These are phyloP conservation scores for Aureobasidium uvarum DNA, from an alignment of 2,329 filamentous ascomycete species.

Conservation along the genomic window DNA sequence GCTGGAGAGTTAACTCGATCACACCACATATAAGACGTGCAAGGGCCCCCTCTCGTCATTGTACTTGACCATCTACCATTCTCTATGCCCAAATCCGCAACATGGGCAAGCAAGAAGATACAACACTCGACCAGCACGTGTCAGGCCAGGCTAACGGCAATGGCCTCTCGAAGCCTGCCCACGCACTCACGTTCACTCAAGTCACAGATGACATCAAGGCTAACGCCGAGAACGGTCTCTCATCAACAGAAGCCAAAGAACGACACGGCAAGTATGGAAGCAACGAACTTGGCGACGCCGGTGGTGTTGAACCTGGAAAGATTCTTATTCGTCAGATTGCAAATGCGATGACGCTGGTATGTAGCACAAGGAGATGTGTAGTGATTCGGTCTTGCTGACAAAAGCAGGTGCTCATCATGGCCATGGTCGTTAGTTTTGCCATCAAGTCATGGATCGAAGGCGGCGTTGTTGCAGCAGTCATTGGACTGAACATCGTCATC, in stretches of 20 bases:
- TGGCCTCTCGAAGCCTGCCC: constrained; percentile 61
- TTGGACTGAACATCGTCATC: constrained; percentile 47
- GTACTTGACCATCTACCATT: constrained; percentile 11
- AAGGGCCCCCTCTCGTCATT: constrained; percentile 17
- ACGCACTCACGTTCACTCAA: constrained; percentile 56
- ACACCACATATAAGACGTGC: constrained; percentile 22
- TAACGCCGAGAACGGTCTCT: constrained; percentile 66
- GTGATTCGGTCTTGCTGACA: neutral
- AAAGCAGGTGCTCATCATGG: constrained; percentile 45
- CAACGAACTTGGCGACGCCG: constrained; percentile 69
- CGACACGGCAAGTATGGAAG: constrained; percentile 60
- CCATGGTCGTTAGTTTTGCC: constrained; percentile 50
- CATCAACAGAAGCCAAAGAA: constrained; percentile 57
- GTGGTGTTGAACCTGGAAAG: constrained; percentile 66
- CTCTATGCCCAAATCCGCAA: constrained; percentile 30
- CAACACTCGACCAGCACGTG: constrained; percentile 41
- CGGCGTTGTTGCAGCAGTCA: constrained; percentile 49
- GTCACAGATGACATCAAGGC: constrained; percentile 60
- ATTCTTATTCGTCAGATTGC: constrained; percentile 70
- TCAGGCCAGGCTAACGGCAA: constrained; percentile 49
- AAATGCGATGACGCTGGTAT: constrained; percentile 73
- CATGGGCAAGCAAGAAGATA: constrained; percentile 42
- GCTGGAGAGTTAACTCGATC: neutral
- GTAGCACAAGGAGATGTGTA: neutral
- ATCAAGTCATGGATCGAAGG: constrained; percentile 51